These are phyloP conservation scores for Bullera alba DNA, from an alignment of 768 basidiomycete species.

Conservation along the genomic window DNA sequence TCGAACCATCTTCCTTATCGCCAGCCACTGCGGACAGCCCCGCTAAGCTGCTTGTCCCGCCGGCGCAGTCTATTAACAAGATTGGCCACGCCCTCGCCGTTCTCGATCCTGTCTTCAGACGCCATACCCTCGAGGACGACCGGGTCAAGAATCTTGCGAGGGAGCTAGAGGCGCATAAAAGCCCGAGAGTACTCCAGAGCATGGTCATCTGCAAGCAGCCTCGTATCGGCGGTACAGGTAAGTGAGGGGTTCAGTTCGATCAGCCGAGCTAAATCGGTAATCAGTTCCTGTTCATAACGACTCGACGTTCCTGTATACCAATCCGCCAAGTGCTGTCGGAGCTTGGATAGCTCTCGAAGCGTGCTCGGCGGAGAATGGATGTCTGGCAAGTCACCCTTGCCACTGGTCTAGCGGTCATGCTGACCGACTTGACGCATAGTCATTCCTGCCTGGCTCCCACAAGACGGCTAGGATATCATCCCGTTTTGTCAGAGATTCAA, in stretches of 20 bases:
- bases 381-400: slow-evolving; percentile 32
- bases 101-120: slow-evolving; percentile 71
- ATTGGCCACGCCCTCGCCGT: slow-evolving; percentile 67
- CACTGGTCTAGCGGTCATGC: background rate
- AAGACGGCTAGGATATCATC: slow-evolving; percentile 64
- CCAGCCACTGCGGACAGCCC: slow-evolving; percentile 47
- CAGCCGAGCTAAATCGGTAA: background rate
- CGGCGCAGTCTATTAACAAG: slow-evolving; percentile 78
- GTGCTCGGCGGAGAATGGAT: slow-evolving; percentile 56
- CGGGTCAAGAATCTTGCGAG: slow-evolving; percentile 61
- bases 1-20: slow-evolving; percentile 81
- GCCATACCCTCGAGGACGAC: slow-evolving; percentile 72
- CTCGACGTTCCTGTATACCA: slow-evolving; percentile 75
- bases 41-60: slow-evolving; percentile 59
- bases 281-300: slow-evolving; percentile 87
- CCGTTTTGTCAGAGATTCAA: slow-evolving; percentile 72
- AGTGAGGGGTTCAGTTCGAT: slow-evolving; percentile 10
- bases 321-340: slow-evolving; percentile 84
- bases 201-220: slow-evolving; percentile 97
- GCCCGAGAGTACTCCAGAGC: slow-evolving; percentile 80
- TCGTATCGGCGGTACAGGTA: slow-evolving; percentile 85
- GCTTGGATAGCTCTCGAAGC: slow-evolving; percentile 94
- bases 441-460: slow-evolving; percentile 71
- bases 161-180: slow-evolving; percentile 72
- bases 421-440: slow-evolving; percentile 12